These are phyloP conservation scores for Eutrema japonicum DNA, from an alignment of 345 rosid species.

Conservation along the genomic window DNA sequence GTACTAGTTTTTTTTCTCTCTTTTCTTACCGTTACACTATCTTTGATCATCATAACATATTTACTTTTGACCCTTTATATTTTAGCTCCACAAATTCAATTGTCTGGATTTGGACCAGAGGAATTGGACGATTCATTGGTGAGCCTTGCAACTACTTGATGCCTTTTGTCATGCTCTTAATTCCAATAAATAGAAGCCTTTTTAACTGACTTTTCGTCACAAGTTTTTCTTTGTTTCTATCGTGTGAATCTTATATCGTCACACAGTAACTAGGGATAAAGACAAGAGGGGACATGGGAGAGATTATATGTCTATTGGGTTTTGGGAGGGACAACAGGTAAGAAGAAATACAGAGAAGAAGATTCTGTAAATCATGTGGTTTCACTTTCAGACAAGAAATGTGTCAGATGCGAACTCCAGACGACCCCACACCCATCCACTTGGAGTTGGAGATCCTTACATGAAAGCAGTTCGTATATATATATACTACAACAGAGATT, in stretches of 20 bases:
- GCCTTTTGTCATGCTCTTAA: too few species aligned
- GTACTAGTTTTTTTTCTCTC: too few species aligned
- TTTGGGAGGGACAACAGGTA: constrained; percentile 13
- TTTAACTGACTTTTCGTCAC: neutral
- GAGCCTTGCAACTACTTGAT: too few species aligned
- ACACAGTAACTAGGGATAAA: neutral
- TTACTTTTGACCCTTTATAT: too few species aligned
- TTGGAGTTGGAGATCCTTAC: neutral
- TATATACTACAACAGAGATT: neutral
- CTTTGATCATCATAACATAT: too few species aligned
- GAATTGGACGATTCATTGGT: too few species aligned
- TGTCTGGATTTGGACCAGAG: too few species aligned
- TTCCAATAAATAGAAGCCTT: too few species aligned
- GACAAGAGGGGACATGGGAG: constrained; percentile 18
- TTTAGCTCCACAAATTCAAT: too few species aligned
- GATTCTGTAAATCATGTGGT: constrained; percentile 27
- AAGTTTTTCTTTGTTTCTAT: neutral
- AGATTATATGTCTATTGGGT: constrained; percentile 29
- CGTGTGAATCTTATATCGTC: constrained; percentile 20
- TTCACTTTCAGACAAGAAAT: constrained; percentile 36
- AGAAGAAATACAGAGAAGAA: constrained; percentile 20
- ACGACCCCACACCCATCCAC: constrained; percentile 24
- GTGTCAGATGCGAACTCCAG: constrained; percentile 27
- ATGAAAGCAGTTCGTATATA: neutral
- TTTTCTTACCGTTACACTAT: too few species aligned